phyloP scores from a whole-genome alignment of 768 basidiomycete genomes.

The Tylopilus sp. region DNA sequence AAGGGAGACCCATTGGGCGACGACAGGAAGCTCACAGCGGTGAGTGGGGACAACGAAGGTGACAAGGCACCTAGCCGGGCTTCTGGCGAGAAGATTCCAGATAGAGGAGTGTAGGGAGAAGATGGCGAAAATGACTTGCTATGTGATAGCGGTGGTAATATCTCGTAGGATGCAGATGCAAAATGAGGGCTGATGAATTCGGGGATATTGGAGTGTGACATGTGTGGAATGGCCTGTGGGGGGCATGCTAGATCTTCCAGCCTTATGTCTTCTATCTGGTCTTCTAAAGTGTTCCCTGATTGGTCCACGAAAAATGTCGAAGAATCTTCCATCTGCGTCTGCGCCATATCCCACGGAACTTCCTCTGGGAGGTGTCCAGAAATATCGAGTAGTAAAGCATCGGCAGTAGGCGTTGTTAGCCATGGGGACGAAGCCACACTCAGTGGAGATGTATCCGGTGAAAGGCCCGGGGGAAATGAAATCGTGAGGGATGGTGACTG shows the following conservation, averaged over 20 bases:
- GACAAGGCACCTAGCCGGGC: slow-evolving; percentile 4
- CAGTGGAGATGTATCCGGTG: slow-evolving; percentile 24
- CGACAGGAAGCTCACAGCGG: slow-evolving; percentile 9
- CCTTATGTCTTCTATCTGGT: slow-evolving; percentile 8
- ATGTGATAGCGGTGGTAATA: not conserved
- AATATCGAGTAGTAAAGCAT: not conserved
- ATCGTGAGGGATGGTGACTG: slow-evolving; percentile 1
- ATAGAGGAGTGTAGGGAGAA: not conserved
- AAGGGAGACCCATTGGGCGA: slow-evolving; percentile 9
- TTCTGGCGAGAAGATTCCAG: not conserved
- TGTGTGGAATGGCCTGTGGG: not conserved
- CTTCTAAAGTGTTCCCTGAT: slow-evolving; percentile 12
- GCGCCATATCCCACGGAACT: slow-evolving; percentile 1
- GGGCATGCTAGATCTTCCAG: slow-evolving; percentile 23
- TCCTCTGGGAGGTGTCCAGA: too few species aligned
- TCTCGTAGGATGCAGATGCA: not conserved
- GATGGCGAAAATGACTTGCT: not conserved
- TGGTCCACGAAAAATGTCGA: slow-evolving; percentile 13
- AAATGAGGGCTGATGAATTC: not conserved
- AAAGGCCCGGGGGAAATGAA: slow-evolving; percentile 15
- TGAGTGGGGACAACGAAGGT: slow-evolving; percentile 15
- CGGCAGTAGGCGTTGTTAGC: slow-evolving; percentile 16
- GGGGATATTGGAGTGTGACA: not conserved
- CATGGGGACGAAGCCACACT: slow-evolving; percentile 22
- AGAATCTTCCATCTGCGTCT: not conserved